Base-by-base conservation (phyloP, 148 eudicot species). In the Nepenthes mirabilis region DNA sequence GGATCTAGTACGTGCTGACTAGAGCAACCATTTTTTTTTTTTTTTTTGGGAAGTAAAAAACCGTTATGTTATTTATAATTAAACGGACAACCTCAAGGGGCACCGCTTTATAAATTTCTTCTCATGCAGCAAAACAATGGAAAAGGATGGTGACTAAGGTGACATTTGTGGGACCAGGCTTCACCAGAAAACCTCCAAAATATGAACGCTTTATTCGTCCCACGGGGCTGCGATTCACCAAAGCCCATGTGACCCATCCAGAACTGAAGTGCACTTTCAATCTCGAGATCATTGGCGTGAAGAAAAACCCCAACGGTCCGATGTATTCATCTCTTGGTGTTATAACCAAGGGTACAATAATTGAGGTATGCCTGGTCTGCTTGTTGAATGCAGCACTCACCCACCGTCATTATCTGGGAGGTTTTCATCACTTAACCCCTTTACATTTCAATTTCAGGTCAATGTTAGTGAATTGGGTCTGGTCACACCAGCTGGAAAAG, bases 401-500 rank as follows among this genome's bases (percentile, higher is more conserved):
- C 23, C 23, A 23, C 23, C 23, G 23, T 23, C 23, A 23, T 23
- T 23, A 23, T 23, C 23, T 23, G 23, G 23, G 23, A 23, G 23
- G 23, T 23, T 23, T 23, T 23, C 23, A 23, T 23, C 23, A 23
- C 23, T 23, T 0, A 23, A 23, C 23, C 23, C 23, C 23, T 35
- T 56, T 35, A 1, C 36, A 23, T 23, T 23, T 23, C 23, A 23
- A 23, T 35, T 60, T 33, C 72, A 91, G 97, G 97, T 88, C 43
- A 93, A 88, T 68, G 91, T 83, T 65, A 93, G 96, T 63, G 99
- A 93, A 73, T 79, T 93, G 11, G 99, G 99, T 69, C 77, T 93
- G 54, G 99, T 93, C 45, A 93, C 96, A 34, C 99, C 99, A 0
- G 99, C 91, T 62, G 99, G 99, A 57, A 93, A 93, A 81, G 95